A percentile compares a stretch with the other conserved stretches of the same genome.
Evolutionary conservation across 2,329 filamentous ascomycete genomes (phyloP).

Genomic region (Sclerotiophoma versabilis): DNA sequence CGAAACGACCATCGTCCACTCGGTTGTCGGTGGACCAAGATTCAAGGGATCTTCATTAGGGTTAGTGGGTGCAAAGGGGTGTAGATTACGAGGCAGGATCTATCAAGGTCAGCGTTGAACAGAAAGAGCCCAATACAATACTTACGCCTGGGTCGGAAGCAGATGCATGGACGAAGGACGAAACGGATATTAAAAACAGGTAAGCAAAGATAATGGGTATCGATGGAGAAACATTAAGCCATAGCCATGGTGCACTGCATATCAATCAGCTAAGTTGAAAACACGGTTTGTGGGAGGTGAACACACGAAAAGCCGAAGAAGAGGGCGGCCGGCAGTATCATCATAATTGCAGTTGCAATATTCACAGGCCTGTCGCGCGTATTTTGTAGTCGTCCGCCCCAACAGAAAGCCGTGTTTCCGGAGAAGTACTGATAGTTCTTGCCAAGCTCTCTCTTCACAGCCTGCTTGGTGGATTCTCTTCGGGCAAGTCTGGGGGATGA

Average conservation of each 20-base stretch:
- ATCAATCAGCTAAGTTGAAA: constrained; percentile 21
- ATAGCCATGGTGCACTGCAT: constrained; percentile 76
- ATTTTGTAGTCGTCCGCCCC: constrained; percentile 87
- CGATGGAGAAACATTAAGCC: constrained; percentile 84
- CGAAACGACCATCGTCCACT: constrained; percentile 92
- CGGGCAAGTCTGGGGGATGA: constrained; percentile 72
- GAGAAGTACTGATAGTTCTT: constrained; percentile 92
- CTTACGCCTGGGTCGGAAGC: constrained; percentile 90
- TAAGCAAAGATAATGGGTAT: constrained; percentile 92
- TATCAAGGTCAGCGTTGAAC: constrained; percentile 49
- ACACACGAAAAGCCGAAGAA: constrained; percentile 83
- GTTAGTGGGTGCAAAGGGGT: constrained; percentile 80
- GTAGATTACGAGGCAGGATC: constrained; percentile 92
- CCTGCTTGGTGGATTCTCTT: constrained; percentile 51
- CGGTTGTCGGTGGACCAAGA: constrained; percentile 83
- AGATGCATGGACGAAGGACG: constrained; percentile 93
- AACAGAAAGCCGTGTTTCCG: constrained; percentile 90
- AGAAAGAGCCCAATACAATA: constrained; percentile 25
- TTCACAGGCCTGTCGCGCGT: constrained; percentile 88
- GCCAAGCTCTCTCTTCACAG: constrained; percentile 59
- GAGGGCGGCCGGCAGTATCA: constrained; percentile 78
- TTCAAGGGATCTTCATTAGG: constrained; percentile 81
- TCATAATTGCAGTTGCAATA: constrained; percentile 79
- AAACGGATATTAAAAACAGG: constrained; percentile 86
- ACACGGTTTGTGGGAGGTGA: background rate